These are phyloP conservation scores for Cordia subcordata DNA, from an alignment of 257 asterid genomes.

Conservation along the genomic window DNA sequence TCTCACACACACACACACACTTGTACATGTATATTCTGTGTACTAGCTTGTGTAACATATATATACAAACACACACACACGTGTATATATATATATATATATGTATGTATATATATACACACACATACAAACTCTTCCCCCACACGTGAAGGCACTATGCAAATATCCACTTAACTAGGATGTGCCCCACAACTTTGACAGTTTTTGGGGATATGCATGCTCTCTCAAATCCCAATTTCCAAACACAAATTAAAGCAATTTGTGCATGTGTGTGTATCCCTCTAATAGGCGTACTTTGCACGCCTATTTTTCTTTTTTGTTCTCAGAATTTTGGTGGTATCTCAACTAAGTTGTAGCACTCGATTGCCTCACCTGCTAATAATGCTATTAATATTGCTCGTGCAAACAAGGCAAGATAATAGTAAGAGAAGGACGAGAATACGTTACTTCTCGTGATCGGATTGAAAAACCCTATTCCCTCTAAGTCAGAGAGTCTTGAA, in stretches of 20 bases:
- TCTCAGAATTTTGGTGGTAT: not conserved
- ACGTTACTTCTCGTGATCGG: no score
- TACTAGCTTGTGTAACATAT: not conserved
- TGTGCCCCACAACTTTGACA: constrained; percentile 1
- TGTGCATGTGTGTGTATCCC: not conserved
- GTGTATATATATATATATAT: no score
- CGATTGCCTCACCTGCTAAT: not conserved
- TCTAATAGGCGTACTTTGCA: not conserved
- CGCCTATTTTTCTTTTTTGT: not conserved
- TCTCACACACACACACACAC: not conserved
- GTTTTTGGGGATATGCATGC: not conserved
- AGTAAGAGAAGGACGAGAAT: no score
- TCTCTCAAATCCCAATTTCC: not conserved
- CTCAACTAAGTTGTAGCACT: not conserved
- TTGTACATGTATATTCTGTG: not conserved
- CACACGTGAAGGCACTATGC: not conserved
- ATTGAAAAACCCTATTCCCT: no score
- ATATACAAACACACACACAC: not conserved
- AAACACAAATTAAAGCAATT: not conserved
- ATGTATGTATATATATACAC: no score
- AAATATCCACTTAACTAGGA: constrained; percentile 11
- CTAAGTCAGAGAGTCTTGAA: no score
- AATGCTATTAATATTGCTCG: no score
- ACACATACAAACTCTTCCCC: not conserved
- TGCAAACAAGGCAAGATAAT: no score